Evolutionary conservation across 2,329 filamentous ascomycete genomes (phyloP).

Genomic region (Trichoderma sp.): DNA sequence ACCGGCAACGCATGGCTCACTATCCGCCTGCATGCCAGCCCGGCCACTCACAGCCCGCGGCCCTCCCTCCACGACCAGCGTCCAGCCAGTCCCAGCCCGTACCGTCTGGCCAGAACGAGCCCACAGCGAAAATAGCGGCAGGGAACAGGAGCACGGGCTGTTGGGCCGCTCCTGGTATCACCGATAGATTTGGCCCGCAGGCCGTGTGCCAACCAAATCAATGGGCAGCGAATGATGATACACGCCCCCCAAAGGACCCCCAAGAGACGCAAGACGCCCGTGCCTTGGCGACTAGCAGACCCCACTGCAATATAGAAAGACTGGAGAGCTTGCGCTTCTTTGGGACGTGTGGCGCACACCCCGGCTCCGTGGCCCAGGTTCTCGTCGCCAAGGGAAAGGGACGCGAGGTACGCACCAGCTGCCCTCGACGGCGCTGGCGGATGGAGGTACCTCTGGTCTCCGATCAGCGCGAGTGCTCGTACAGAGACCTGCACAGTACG

Average conservation of each 20-base stretch:
- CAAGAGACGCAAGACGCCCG: background rate
- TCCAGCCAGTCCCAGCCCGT: conserved; percentile 15
- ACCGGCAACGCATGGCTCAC: background rate
- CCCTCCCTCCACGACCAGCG: background rate
- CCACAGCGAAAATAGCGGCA: background rate
- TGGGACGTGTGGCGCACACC: conserved; percentile 15
- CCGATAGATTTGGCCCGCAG: conserved; percentile 9
- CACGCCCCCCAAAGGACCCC: too few relatives aligned
- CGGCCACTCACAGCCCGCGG: background rate
- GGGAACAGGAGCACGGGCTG: background rate
- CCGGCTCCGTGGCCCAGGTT: conserved; percentile 18
- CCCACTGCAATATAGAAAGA: conserved; percentile 6
- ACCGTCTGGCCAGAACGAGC: background rate
- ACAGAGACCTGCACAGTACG: background rate
- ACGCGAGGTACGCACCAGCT: background rate
- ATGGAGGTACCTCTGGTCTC: background rate
- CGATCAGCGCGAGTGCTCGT: too few relatives aligned
- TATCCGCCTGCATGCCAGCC: background rate
- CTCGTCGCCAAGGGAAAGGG: conserved; percentile 13
- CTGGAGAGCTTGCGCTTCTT: background rate
- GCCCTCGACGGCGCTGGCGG: background rate
- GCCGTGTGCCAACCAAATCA: background rate
- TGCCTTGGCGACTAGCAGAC: background rate
- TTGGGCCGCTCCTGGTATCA: conserved; percentile 14
- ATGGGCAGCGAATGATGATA: background rate